Conservation (phyloP, 1,284 basidiomycete genomes). For the Cerrena zonata region DNA sequence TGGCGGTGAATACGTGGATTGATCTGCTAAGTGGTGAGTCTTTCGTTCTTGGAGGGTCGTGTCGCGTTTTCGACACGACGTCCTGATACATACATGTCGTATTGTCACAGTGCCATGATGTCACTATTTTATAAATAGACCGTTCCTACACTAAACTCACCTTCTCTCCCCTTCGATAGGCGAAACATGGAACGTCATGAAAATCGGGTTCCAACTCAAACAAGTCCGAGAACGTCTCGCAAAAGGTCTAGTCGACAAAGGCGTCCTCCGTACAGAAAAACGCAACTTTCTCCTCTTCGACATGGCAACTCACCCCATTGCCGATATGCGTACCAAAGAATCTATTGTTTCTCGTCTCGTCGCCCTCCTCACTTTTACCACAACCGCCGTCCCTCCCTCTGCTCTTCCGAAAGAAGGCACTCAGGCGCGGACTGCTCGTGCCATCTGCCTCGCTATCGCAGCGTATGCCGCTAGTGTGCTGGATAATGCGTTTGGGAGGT, state of each 20-base stretch:
- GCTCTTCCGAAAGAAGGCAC: slow-evolving; percentile 75
- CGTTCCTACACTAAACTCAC: no score
- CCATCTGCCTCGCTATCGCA: slow-evolving; percentile 80
- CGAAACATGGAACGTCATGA: slow-evolving; percentile 98
- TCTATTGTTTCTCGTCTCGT: slow-evolving; percentile 72
- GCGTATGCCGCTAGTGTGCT: slow-evolving; percentile 91
- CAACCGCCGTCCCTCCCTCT: slow-evolving; percentile 68
- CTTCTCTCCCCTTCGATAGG: slow-evolving; percentile 41
- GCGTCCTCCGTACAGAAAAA: slow-evolving; percentile 93
- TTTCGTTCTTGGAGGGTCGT: slow-evolving; percentile 2
- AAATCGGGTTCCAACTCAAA: slow-evolving; percentile 95
- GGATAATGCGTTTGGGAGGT: slow-evolving; percentile 82
- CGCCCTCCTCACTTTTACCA: slow-evolving; percentile 75
- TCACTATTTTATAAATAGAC: slow-evolving; percentile 1
- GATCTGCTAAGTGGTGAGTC: slow-evolving; percentile 80
- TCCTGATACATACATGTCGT: neutral
- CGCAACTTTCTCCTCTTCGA: slow-evolving; percentile 96
- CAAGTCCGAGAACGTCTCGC: slow-evolving; percentile 93
- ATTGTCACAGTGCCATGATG: neutral
- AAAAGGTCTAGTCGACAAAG: slow-evolving; percentile 96
- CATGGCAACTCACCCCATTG: slow-evolving; percentile 95
- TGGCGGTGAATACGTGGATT: slow-evolving; percentile 89
- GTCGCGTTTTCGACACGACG: no score
- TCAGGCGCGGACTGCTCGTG: slow-evolving; percentile 74
- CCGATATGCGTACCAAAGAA: slow-evolving; percentile 86